Conservation (phyloP, 2,329 filamentous ascomycete species). For the Colletotrichum orchidophilum region DNA sequence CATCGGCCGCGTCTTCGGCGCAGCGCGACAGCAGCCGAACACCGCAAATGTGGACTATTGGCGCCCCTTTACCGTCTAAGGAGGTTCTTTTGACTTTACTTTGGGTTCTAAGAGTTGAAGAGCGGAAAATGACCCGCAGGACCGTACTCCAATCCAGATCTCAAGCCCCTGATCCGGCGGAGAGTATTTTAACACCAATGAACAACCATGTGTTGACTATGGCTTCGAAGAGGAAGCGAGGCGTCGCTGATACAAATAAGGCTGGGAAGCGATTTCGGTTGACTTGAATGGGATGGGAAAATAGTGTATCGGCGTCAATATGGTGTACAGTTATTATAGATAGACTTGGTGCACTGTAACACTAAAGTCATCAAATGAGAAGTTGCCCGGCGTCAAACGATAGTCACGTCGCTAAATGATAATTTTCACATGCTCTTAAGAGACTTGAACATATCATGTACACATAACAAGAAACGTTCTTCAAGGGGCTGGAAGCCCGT, state of each 20-base stretch:
- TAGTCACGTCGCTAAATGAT: neutral
- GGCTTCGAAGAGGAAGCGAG: constrained; percentile 26
- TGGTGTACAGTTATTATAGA: neutral
- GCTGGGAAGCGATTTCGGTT: constrained; percentile 29
- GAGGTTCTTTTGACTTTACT: constrained; percentile 59
- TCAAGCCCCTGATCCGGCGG: neutral
- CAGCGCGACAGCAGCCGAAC: constrained; percentile 48
- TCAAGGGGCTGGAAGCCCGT: too few species aligned
- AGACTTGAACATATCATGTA: too few species aligned
- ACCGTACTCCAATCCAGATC: neutral
- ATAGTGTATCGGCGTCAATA: constrained; percentile 11
- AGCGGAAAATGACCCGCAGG: constrained; percentile 43
- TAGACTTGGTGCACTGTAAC: constrained; percentile 8
- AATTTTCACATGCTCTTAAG: neutral
- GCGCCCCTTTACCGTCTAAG: constrained; percentile 53
- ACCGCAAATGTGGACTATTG: constrained; percentile 48
- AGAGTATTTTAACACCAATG: constrained; percentile 3
- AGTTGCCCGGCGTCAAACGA: constrained; percentile 13
- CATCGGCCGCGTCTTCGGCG: constrained; percentile 43
- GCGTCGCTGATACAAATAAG: constrained; percentile 2
- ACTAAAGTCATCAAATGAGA: neutral
- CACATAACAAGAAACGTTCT: too few species aligned
- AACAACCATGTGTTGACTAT: constrained; percentile 12
- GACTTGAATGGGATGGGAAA: constrained; percentile 16
- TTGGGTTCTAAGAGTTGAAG: constrained; percentile 56